phyloP scores from a whole-genome alignment of 176 grass and related monocot genomes.

The Stipa capillata region DNA sequence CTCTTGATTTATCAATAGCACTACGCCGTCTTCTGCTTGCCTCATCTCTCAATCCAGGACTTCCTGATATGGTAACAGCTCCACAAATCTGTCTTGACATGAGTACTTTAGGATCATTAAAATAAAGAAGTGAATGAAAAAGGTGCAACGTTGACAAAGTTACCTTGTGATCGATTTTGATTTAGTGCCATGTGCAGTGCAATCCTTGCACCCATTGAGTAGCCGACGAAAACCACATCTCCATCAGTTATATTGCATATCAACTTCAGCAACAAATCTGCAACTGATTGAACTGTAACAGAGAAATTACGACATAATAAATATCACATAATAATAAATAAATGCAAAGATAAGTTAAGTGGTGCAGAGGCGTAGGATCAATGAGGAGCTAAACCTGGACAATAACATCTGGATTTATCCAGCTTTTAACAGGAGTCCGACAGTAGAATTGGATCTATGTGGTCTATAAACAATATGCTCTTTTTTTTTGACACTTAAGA shows the following conservation, averaged over 20 bases:
- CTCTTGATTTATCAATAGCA: conserved; percentile 74
- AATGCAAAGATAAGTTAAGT: not conserved
- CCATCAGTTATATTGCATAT: conserved; percentile 55
- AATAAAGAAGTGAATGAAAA: not conserved
- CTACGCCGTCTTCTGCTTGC: conserved; percentile 38
- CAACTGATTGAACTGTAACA: conserved; percentile 53
- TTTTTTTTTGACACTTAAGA: no score
- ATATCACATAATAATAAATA: no score
- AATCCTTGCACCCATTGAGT: conserved; percentile 98
- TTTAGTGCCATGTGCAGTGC: conserved; percentile 80
- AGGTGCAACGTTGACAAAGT: not conserved
- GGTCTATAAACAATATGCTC: conserved; percentile 60
- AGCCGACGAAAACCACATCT: conserved; percentile 64
- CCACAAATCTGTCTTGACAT: conserved; percentile 54
- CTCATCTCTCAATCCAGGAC: conserved; percentile 75
- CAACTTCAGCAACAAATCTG: conserved; percentile 62
- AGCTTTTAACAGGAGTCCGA: conserved; percentile 64
- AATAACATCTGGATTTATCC: conserved; percentile 72
- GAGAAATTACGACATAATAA: not conserved
- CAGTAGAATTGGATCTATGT: conserved; percentile 78
- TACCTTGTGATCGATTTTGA: conserved; percentile 77
- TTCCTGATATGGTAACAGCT: conserved; percentile 86
- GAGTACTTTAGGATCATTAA: conserved; percentile 19
- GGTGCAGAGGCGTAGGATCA: not conserved
- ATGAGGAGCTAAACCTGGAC: conserved; percentile 58